A percentile compares a stretch with the other conserved stretches of the same genome.
Evolutionary conservation across 805 yeast species (phyloP).

Genomic region (Komagataella ulmi): DNA sequence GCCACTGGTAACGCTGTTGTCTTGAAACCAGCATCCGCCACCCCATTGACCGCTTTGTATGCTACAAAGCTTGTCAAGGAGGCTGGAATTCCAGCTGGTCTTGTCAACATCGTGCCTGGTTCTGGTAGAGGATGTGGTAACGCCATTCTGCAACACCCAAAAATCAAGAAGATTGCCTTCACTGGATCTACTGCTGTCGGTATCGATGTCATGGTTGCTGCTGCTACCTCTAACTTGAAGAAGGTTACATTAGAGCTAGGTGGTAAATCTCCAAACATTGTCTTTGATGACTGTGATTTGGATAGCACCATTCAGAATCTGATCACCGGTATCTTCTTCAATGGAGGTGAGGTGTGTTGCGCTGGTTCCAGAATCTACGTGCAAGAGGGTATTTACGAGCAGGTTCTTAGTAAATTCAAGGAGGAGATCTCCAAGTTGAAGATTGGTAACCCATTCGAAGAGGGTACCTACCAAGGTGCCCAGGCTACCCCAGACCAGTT

Average conservation of each 20-base stretch:
- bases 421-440: conserved; percentile 35
- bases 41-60: conserved; percentile 50
- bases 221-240: conserved; percentile 74
- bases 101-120: conserved; percentile 49
- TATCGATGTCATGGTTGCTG: conserved; percentile 63
- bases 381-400: conserved; percentile 75
- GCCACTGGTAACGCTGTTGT: conserved; percentile 56
- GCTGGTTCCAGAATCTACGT: conserved; percentile 89
- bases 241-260: conserved; percentile 91
- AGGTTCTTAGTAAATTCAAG: conserved; percentile 49
- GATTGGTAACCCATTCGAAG: conserved; percentile 79
- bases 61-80: conserved; percentile 38
- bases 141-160: conserved; percentile 41
- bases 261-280: conserved; percentile 89
- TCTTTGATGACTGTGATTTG: conserved; percentile 76
- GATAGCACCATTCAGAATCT: conserved; percentile 66
- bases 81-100: conserved; percentile 56
- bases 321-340: conserved; percentile 75
- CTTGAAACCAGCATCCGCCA: conserved; percentile 50
- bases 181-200: conserved; percentile 67
- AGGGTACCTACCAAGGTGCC: conserved; percentile 77
- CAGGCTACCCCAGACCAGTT: conserved; percentile 76
- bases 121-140: conserved; percentile 49
- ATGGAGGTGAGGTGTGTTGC: conserved; percentile 92
- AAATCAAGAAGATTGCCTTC: conserved; percentile 50